Conservation (phyloP, 169 alveolate genomes). For the Pseudocohnilembus persalinus region DNA sequence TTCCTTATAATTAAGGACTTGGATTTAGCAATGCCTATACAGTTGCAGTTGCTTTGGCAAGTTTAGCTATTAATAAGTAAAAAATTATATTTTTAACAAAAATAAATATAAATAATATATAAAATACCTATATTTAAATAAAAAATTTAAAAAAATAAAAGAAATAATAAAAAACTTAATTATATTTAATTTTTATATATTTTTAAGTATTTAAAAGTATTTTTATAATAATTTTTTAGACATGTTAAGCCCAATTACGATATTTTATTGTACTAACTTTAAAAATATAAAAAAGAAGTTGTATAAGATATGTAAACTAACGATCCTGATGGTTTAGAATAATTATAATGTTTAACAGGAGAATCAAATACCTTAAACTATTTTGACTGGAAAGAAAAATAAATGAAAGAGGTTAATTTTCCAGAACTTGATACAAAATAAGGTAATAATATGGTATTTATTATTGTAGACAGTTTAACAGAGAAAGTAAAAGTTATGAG, state of each 20-base stretch:
- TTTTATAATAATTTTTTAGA: background rate
- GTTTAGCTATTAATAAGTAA: background rate
- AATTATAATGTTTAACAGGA: background rate
- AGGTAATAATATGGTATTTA: background rate
- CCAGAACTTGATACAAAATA: background rate
- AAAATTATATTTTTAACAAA: too few species aligned
- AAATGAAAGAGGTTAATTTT: background rate
- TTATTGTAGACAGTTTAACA: background rate
- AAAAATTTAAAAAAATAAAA: too few species aligned
- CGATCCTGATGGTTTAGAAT: background rate
- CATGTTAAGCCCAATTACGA: background rate
- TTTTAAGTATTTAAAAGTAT: too few species aligned
- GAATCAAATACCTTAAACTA: too few species aligned
- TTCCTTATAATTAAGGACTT: too few species aligned
- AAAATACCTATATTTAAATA: too few species aligned
- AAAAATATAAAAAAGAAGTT: background rate
- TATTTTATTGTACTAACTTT: background rate
- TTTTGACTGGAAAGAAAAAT: background rate
- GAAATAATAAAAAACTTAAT: too few species aligned
- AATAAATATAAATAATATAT: too few species aligned
- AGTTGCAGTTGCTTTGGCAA: background rate
- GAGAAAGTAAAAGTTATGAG: background rate
- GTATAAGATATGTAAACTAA: background rate
- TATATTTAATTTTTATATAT: too few species aligned
- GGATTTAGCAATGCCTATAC: background rate